These are phyloP conservation scores for Microbotryomycetes sp. DNA, from an alignment of 1,284 basidiomycete species.

Conservation along the genomic window DNA sequence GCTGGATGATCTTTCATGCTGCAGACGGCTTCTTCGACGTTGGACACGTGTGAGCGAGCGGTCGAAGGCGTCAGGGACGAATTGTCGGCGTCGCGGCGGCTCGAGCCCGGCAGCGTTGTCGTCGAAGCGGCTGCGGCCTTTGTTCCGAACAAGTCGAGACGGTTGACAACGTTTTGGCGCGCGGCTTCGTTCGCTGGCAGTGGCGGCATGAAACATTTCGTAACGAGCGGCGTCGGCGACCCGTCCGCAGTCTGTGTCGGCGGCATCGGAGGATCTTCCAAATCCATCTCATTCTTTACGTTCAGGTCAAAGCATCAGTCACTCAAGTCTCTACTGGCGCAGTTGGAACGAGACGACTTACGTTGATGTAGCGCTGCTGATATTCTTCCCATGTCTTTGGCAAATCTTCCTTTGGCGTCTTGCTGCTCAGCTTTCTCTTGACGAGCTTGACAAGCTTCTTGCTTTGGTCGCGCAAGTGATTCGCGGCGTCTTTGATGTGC, in stretches of 20 bases:
- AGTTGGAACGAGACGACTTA: constrained; percentile 4
- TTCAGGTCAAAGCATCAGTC: background rate
- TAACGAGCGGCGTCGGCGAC: constrained; percentile 22
- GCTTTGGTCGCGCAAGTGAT: constrained; percentile 1
- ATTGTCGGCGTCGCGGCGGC: background rate
- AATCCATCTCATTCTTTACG: constrained; percentile 26
- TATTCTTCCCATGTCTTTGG: constrained; percentile 35
- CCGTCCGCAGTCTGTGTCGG: constrained; percentile 3
- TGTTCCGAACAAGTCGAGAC: constrained; percentile 30
- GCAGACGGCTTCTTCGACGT: background rate
- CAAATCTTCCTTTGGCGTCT: constrained; percentile 29
- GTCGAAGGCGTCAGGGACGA: background rate
- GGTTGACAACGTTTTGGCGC: constrained; percentile 32
- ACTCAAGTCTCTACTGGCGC: background rate
- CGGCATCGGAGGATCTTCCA: constrained; percentile 30
- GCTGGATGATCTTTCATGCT: constrained; percentile 19
- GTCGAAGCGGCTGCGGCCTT: constrained; percentile 7
- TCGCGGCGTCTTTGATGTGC: background rate
- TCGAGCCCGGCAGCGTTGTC: constrained; percentile 5
- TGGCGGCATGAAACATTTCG: constrained; percentile 22
- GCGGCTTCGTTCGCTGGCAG: constrained; percentile 24
- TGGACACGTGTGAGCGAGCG: background rate
- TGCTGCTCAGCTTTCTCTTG: constrained; percentile 25
- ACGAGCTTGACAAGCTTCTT: constrained; percentile 4
- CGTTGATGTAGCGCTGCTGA: constrained; percentile 26